A percentile compares a stretch with the other conserved stretches of the same genome.
Conservation (phyloP, 805 yeast genomes). For the Hermanozyma aechmeae region DNA sequence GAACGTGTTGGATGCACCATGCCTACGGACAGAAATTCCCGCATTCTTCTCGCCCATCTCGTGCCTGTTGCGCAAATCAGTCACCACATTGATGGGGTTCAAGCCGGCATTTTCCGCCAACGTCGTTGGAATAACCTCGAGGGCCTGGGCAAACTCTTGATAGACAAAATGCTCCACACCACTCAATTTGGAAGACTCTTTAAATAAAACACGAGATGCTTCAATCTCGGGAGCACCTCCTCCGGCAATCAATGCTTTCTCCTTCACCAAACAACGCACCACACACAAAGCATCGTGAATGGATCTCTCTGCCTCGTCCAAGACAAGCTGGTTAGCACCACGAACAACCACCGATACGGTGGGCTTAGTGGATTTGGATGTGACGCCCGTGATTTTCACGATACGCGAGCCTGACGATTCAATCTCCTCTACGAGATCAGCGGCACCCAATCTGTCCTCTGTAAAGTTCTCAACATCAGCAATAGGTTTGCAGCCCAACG, state of each 20-base stretch:
- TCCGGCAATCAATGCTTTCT: slow-evolving; percentile 88
- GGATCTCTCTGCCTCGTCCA: slow-evolving; percentile 96
- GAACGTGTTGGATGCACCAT: slow-evolving; percentile 84
- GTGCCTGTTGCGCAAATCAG: slow-evolving; percentile 86
- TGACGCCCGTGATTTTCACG: slow-evolving; percentile 77
- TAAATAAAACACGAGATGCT: slow-evolving; percentile 62
- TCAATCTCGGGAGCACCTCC: slow-evolving; percentile 99
- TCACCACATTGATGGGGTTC: slow-evolving; percentile 83
- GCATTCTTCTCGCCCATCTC: slow-evolving; percentile 86
- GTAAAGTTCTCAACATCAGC: slow-evolving; percentile 91
- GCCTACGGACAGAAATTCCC: slow-evolving; percentile 92
- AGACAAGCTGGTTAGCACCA: slow-evolving; percentile 84
- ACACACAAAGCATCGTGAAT: slow-evolving; percentile 97
- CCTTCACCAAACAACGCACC: slow-evolving; percentile 76
- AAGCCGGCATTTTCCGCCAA: slow-evolving; percentile 93
- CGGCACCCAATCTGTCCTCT: slow-evolving; percentile 87
- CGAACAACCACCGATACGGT: slow-evolving; percentile 88
- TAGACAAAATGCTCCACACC: slow-evolving; percentile 89
- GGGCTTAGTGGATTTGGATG: slow-evolving; percentile 41
- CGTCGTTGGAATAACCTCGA: slow-evolving; percentile 89
- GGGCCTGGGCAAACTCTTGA: slow-evolving; percentile 85
- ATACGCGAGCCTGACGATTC: slow-evolving; percentile 86
- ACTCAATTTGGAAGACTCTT: slow-evolving; percentile 61
- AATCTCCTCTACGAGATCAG: slow-evolving; percentile 86
- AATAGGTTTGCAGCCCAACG: slow-evolving; percentile 90